Percentiles rank a stretch among this genome's conserved stretches.
phyloP scores from a whole-genome alignment of 2,329 filamentous ascomycete species.

The Xylariales sp. region DNA sequence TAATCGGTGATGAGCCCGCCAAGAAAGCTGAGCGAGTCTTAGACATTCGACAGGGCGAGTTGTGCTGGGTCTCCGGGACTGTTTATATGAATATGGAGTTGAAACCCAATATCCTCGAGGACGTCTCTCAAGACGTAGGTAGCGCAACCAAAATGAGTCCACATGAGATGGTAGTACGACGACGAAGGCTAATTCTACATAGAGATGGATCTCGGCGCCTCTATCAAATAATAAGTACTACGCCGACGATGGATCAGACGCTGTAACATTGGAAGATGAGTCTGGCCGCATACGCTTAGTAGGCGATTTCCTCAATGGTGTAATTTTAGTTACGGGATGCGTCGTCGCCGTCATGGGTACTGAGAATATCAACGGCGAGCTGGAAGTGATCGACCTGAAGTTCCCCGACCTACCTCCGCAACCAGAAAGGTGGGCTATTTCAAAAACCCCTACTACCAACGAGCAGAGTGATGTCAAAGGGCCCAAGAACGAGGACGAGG shows the following conservation, averaged over 20 bases:
- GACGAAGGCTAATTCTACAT: constrained; percentile 28
- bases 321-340: constrained; percentile 88
- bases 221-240: constrained; percentile 81
- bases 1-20: constrained; percentile 81
- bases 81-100: constrained; percentile 97
- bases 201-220: constrained; percentile 92
- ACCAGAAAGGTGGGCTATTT: constrained; percentile 80
- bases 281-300: constrained; percentile 86
- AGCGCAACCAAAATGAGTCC: not conserved
- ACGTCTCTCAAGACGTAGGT: constrained; percentile 89
- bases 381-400: constrained; percentile 91
- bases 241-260: constrained; percentile 67
- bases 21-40: constrained; percentile 86
- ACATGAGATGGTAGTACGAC: not conserved
- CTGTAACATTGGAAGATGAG: constrained; percentile 94
- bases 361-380: constrained; percentile 90
- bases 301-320: constrained; percentile 73
- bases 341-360: constrained; percentile 95
- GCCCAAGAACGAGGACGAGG: constrained; percentile 59
- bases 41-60: constrained; percentile 92
- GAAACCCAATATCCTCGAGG: constrained; percentile 95
- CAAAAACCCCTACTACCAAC: constrained; percentile 56
- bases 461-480: constrained; percentile 49
- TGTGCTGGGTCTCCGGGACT: constrained; percentile 95
- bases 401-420: constrained; percentile 88